Evolutionary conservation across 805 yeast species (phyloP), one percentile per base, ranked within the genome.

Genomic region (Yarrowia phangngaensis): DNA sequence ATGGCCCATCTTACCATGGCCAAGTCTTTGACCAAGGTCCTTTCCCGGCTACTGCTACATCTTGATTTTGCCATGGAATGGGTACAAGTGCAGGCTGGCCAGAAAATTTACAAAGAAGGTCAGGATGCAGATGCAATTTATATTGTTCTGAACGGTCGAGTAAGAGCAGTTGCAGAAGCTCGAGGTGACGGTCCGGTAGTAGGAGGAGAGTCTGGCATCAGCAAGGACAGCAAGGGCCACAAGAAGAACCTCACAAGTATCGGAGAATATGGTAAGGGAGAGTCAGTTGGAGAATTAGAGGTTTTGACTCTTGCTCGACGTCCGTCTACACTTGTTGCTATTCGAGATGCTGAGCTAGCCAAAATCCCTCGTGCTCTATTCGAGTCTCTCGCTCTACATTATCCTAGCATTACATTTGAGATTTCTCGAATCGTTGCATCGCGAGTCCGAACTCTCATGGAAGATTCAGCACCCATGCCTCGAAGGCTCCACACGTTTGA

Each of bases 41-140:
- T 92, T 29, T 81, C 89, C 20, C 69, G 75, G 20, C 76, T 83
- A 50, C 70, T 90, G 28, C 64, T 84, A 28, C 77, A 82, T 50
- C 76, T 92, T 31, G 97, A 90, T 60, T 86, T 84, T 64, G 95
- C 97, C 0, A 68, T 92, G 45, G 98, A 92, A 63, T 90, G 97
- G 97, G 79, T 89, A 30, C 95, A 87, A 52, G 71, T 84, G 9
- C 79, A 79, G n/a, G 90, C 97, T 1, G 95, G 97, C 0, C 81
- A 82, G 41, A 73, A 81, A 0, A 64, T 92, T 15, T 87, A 84
- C 58, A 73, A 78, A 2, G 92, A 90, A 61, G 94, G 87, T 1
- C 92, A 86, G 46, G 74, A 75, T 14, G 95, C 97, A 0, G 89
- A 87, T 61, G 95, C 96, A 15, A 84, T 90, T 28, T 90, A 87